phyloP scores from a whole-genome alignment of 2,329 filamentous ascomycete genomes.

The Ustilaginoidea virens region DNA sequence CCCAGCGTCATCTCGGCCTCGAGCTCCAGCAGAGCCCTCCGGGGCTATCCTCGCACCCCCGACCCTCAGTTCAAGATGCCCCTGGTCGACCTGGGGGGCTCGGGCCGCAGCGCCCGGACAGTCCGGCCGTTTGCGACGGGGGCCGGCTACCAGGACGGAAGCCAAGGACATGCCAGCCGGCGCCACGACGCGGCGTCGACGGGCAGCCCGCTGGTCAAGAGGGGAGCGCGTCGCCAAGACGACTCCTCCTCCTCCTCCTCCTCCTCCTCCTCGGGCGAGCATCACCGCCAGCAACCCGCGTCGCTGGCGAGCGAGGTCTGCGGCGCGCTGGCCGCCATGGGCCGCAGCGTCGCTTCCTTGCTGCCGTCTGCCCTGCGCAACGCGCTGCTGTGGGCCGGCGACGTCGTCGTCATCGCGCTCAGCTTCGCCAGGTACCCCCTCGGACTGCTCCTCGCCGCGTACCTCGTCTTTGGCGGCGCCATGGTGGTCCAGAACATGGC shows the following conservation, averaged over 20 bases:
- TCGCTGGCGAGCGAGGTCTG: constrained; percentile 5
- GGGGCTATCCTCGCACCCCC: constrained; percentile 22
- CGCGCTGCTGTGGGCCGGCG: constrained; percentile 32
- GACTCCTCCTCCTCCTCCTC: constrained; percentile 6
- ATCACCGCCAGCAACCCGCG: constrained; percentile 8
- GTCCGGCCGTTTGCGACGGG: constrained; percentile 13
- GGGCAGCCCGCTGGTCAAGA: constrained; percentile 12
- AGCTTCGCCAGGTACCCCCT: constrained; percentile 49
- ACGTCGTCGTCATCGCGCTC: constrained; percentile 43
- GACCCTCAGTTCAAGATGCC: constrained; percentile 41
- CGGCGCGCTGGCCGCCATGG: constrained; percentile 8
- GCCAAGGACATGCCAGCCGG: constrained; percentile 14
- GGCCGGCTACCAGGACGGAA: constrained; percentile 9
- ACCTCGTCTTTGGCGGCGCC: constrained; percentile 41
- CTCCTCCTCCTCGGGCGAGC: constrained; percentile 5
- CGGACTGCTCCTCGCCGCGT: constrained; percentile 43
- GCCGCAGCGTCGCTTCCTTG: constrained; percentile 18
- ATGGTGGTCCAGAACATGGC: constrained; percentile 47
- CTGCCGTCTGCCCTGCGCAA: constrained; percentile 23
- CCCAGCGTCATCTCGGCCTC: constrained; percentile 33
- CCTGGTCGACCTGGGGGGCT: constrained; percentile 24
- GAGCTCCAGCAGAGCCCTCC: constrained; percentile 9
- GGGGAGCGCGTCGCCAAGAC: constrained; percentile 7
- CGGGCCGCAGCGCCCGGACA: constrained; percentile 18
- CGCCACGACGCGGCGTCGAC: constrained; percentile 9